Evolutionary conservation across 2,329 filamentous ascomycete genomes (phyloP).

Genomic region (Grosmannia clavigera): DNA sequence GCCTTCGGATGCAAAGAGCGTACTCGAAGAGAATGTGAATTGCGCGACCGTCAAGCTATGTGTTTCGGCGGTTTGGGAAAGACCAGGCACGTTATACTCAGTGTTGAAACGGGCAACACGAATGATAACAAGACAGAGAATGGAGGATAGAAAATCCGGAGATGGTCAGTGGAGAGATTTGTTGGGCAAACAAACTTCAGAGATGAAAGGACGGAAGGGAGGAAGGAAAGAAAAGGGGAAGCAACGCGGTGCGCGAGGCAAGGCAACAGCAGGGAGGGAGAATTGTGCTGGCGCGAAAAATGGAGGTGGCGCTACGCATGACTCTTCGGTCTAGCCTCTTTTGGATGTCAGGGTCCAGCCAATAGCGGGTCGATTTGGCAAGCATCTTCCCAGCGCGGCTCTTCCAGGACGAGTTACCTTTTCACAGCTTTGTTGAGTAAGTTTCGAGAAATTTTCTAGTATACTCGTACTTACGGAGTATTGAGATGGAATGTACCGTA

Average conservation of each 20-base stretch:
- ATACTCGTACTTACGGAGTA: too few relatives aligned
- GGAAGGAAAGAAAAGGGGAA: neutral
- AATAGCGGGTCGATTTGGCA: neutral
- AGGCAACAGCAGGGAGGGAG: neutral
- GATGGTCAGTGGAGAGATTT: neutral
- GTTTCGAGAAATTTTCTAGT: too few relatives aligned
- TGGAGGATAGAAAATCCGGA: neutral
- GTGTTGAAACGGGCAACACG: neutral
- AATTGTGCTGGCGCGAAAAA: neutral
- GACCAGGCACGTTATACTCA: neutral
- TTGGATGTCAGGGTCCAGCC: neutral
- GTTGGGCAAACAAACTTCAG: neutral
- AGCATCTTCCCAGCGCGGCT: neutral
- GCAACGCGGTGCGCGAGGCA: neutral
- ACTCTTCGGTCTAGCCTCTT: neutral
- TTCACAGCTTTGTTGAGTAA: too few relatives aligned
- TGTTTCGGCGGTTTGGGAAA: neutral
- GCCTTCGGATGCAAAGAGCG: neutral
- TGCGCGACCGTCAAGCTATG: neutral
- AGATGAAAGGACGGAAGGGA: neutral
- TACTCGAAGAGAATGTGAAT: neutral
- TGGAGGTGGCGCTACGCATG: neutral
- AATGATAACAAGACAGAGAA: neutral
- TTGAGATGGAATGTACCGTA: too few relatives aligned
- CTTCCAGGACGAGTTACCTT: neutral